Evolutionary conservation across 176 grass and related monocot species (phyloP), one percentile per base, ranked within the genome.

Genomic region (Zea mays): DNA sequence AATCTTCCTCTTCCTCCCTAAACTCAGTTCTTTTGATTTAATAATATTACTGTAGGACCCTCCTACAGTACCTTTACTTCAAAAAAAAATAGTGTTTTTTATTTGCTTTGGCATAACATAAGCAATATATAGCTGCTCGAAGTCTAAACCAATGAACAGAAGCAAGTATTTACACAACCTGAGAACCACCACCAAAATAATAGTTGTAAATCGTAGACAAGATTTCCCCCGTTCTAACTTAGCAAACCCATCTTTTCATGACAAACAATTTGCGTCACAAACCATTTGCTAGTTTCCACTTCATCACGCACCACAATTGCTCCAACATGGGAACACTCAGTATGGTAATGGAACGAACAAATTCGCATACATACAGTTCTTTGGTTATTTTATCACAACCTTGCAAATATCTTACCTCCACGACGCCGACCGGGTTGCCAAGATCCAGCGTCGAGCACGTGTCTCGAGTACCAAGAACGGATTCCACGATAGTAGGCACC

Each of bases 401-500:
- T 54, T 46, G 19, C 50, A 58, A 44, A 33, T 33, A 83, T 59
- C 79, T 85, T 56, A 93, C 91, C 91, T 93, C 88, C 36, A 88
- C 70, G 66, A 93, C 75, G 44, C 85, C 88, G 81, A 93, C 73
- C 79, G 65, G 71, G 60, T 87, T 85, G 51, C 87, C 49, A 19
- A 68, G 19, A 83, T 85, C 88, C 71, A 83, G 66, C 71, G 46
- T 55, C 38, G 85, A 83, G 82, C 87, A 93, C 5, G 84, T 36
- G 16, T 14, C 40, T 7, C 45, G 35, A 36, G 69, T 37, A 72
- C 85, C 62, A 6, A 93, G 73, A 16, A 93, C 58, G 62, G 55
- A 42, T 14, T 85, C 88, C 39, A 37, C 62, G 40, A 42, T 48
- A 1, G 67, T 40, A 51, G 59, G 59, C 45, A 84, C 75, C 67